Evolutionary conservation across 805 yeast species (phyloP), one percentile per base, ranked within the genome.

Genomic region (Naumovozyma baii): DNA sequence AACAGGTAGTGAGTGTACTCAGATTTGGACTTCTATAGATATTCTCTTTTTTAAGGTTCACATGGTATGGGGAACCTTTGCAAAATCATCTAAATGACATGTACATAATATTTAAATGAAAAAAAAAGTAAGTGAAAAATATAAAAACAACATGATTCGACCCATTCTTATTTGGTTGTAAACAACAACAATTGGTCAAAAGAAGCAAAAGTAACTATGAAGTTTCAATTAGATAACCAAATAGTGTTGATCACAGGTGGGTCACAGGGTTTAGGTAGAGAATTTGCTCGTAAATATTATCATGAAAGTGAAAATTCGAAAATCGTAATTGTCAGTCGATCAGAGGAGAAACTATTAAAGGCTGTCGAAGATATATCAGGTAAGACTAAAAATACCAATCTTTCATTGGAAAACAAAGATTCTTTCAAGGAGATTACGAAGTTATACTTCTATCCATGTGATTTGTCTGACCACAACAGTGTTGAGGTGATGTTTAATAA

Each of bases 191-290:
- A n/a, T n/a, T n/a, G n/a, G n/a, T n/a, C n/a, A n/a, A n/a, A n/a
- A n/a, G n/a, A n/a, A n/a, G n/a, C n/a, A n/a, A n/a, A n/a, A n/a
- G n/a, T n/a, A 31, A 31, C 9, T 2, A 51, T 54, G 54, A 39
- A 42, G 33, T 56, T 41, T 40, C 37, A 33, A 3, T 65, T 73
- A 9, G 64, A 69, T 37, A 72, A 72, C 19, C 73, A 72, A 54
- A 56, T 73, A 1, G 87, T 81, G 2, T 70, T 90, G 14, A 70
- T 90, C n/a, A 75, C 95, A 0, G 98, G 98, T 3, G 97, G 86
- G 0, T 86, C 96, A 0, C 98, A 90, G 54, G 98, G 98, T 0
- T 66, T 90, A 1, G 98, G 98, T 0, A 78, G 78, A 3, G 83
- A 81, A 30, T 60, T 90, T 41, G 95, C 94, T 0, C 64, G 66